phyloP scores from a whole-genome alignment of 345 rosid genomes.

The Sisymbrium altissimum region DNA sequence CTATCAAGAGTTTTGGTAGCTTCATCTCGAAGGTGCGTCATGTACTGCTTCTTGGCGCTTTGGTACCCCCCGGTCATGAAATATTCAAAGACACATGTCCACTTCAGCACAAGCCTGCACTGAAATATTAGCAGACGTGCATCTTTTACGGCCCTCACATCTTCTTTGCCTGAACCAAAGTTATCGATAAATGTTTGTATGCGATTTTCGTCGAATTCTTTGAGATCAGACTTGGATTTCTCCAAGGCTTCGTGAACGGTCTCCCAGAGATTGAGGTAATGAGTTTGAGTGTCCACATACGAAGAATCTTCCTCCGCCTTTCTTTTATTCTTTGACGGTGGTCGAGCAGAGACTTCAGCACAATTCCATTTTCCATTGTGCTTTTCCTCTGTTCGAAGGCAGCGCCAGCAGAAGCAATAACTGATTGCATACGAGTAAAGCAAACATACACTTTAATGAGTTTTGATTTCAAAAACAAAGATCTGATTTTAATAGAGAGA shows the following conservation, averaged over 20 bases:
- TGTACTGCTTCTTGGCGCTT: not conserved
- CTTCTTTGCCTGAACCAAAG: not conserved
- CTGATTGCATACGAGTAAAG: not conserved
- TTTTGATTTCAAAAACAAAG: not conserved
- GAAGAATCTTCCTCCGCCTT: no score
- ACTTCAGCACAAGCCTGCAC: slow-evolving; percentile 9
- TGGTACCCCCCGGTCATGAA: not conserved
- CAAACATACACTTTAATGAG: not conserved
- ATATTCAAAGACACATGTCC: not conserved
- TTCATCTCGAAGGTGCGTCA: not conserved
- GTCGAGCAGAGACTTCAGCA: not conserved
- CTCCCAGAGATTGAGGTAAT: not conserved
- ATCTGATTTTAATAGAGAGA: not conserved
- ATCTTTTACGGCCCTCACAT: not conserved
- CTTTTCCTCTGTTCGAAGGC: not conserved
- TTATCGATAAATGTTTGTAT: no score
- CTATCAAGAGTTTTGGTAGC: not conserved
- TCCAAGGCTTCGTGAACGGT: not conserved
- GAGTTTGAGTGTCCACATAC: not conserved
- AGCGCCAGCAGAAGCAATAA: not conserved
- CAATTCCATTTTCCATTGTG: not conserved
- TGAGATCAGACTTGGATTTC: not conserved
- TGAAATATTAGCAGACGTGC: not conserved
- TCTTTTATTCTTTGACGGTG: not conserved
- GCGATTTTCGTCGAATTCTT: not conserved